Evolutionary conservation across 768 basidiomycete genomes (phyloP), one percentile per base, ranked within the genome.

Genomic region (Basidioascus undulatus): DNA sequence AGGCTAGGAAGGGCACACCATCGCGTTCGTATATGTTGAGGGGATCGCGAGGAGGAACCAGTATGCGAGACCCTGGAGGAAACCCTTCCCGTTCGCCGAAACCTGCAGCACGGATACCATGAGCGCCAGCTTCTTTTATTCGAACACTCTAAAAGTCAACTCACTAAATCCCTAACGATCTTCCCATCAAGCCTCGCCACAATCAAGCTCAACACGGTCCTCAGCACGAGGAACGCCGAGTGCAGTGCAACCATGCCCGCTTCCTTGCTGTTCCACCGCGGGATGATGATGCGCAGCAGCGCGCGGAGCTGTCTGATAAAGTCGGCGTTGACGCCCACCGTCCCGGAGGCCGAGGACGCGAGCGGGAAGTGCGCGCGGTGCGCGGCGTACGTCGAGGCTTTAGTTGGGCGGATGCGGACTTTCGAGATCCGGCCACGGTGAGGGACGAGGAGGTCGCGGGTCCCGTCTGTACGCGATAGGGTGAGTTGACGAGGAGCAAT

Each of bases 31-130:
- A 55, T 84, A 86, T 18, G 83, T 84, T 53, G 80, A 83, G 0
- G 89, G 89, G 20, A 96, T 66, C 2, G 86, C 83, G 9, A 96
- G 65, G 9, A 72, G 61, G 53, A 87, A 92, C 89, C 89, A 96
- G 41, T 81, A 62, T 0, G 63, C 76, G 1, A 96, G 59, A 1
- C 86, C 87, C 40, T 62, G 68, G 15, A 82, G 48, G 54, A 94
- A 94, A 0, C 82, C 84, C 38, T 66, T 66, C 0, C 72, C 78
- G 52, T 96, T 72, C 0, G 83, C 86, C 35, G 72, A 79, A 32
- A 83, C 69, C 69, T 71, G 44, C 1, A 32, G 20, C 13, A 10
- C 23, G 13, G 21, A 5, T 2, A 13, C 13, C 39, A 7, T 12
- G 18, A 37, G 16, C 6, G 11, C 7, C 8, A 33, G 25, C 3